Percentiles rank a stretch among this genome's conserved stretches.
These are phyloP conservation scores for Bondarzewia mesenterica DNA, from an alignment of 1,284 basidiomycete species.

Conservation along the genomic window DNA sequence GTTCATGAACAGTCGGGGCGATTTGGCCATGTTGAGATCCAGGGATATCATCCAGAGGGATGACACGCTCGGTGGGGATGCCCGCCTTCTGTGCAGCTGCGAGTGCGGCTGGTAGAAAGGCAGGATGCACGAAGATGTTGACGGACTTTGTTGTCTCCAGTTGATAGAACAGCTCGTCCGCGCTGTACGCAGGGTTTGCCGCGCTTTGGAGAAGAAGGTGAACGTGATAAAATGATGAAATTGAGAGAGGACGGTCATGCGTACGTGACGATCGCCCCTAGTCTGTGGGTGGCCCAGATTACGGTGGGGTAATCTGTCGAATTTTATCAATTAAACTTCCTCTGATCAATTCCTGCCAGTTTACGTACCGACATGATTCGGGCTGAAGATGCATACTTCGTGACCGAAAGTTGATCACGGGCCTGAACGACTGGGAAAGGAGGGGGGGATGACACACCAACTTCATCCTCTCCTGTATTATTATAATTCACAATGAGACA, in stretches of 20 bases:
- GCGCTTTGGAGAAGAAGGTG: conserved; percentile 24
- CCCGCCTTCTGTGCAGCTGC: conserved; percentile 42
- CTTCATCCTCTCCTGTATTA: conserved; percentile 28
- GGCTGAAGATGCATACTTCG: conserved; percentile 58
- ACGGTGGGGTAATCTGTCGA: conserved; percentile 57
- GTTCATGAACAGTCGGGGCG: conserved; percentile 36
- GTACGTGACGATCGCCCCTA: conserved; percentile 54
- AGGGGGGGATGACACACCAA: conserved; percentile 35
- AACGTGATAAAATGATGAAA: background rate
- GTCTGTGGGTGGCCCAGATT: conserved; percentile 68
- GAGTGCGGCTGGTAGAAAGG: conserved; percentile 39
- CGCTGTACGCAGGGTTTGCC: conserved; percentile 64
- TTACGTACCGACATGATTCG: conserved; percentile 54
- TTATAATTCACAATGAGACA: background rate
- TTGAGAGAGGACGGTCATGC: background rate
- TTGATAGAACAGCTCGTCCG: conserved; percentile 60
- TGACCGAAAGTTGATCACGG: background rate
- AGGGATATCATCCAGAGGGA: conserved; percentile 37
- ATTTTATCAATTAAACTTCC: background rate
- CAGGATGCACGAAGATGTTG: conserved; percentile 54
- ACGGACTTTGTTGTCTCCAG: conserved; percentile 45
- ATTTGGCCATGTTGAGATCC: conserved; percentile 5
- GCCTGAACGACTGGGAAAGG: background rate
- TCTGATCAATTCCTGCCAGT: too few relatives aligned
- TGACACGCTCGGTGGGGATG: conserved; percentile 44